Conservation (phyloP, 2,329 filamentous ascomycete species). For the Neurospora sp. region DNA sequence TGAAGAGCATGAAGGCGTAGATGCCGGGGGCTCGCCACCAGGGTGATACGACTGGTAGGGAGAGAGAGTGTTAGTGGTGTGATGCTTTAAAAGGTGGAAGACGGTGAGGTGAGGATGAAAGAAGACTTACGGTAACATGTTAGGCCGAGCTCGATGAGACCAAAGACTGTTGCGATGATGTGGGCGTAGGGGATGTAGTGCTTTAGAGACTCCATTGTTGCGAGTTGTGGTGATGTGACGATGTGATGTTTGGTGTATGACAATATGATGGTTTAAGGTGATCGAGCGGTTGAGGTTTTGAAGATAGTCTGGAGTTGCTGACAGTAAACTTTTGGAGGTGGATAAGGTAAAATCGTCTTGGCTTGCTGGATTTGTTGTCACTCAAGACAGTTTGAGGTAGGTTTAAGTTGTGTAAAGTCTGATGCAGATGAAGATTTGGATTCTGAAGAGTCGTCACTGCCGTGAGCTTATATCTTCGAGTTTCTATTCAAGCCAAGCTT, state of each 20-base stretch:
- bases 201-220: constrained; percentile 27
- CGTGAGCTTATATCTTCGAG: background rate
- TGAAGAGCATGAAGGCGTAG: constrained; percentile 73
- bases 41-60: constrained; percentile 41
- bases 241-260: background rate
- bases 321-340: background rate
- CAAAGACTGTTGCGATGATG: constrained; percentile 54
- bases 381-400: background rate
- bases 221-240: background rate
- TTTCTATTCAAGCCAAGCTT: background rate
- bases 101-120: background rate
- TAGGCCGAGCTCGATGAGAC: constrained; percentile 65
- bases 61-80: background rate
- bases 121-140: constrained; percentile 54
- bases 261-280: background rate
- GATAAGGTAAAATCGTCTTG: no score
- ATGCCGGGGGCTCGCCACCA: constrained; percentile 36
- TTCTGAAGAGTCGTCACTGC: background rate
- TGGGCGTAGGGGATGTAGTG: constrained; percentile 54
- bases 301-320: background rate
- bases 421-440: background rate
- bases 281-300: background rate
- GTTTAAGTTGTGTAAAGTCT: background rate
- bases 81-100: background rate
- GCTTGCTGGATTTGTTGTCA: background rate